Percentiles rank a stretch among this genome's conserved stretches.
phyloP scores from a whole-genome alignment of 306 rosid species.

The Prunus armeniaca region DNA sequence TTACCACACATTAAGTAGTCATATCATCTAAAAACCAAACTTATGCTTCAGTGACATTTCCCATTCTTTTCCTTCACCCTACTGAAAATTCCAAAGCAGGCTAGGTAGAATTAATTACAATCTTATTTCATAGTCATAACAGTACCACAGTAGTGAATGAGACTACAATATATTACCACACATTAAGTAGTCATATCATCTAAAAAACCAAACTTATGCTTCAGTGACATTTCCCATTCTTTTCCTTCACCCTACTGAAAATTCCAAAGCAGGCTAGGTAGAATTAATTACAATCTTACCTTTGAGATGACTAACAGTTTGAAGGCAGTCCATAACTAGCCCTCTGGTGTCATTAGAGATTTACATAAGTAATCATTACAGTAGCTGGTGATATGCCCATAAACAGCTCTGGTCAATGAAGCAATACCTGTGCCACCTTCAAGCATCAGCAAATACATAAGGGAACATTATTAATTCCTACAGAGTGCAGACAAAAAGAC shows the following conservation, averaged over 20 bases:
- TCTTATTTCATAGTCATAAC: slow-evolving; percentile 5
- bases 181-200: not conserved
- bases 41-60: not conserved
- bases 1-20: not conserved
- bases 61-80: not conserved
- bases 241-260: not conserved
- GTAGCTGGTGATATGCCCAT: no score
- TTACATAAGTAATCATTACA: no score
- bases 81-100: not conserved
- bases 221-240: not conserved
- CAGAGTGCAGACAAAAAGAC: no score
- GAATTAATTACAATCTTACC: slow-evolving; percentile 31
- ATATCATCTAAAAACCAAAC: no score
- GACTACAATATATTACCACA: not conserved
- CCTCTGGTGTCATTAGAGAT: no score
- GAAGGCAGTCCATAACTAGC: slow-evolving; percentile 69
- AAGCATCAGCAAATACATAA: no score
- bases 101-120: not conserved
- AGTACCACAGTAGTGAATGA: not conserved
- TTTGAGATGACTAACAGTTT: slow-evolving; percentile 39
- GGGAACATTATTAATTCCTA: no score
- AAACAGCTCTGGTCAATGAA: no score
- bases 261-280: not conserved
- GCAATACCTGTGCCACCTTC: no score
- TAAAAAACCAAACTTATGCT: no score